Evolutionary conservation across 768 basidiomycete genomes (phyloP).

Genomic region (Psilocybe sp.): DNA sequence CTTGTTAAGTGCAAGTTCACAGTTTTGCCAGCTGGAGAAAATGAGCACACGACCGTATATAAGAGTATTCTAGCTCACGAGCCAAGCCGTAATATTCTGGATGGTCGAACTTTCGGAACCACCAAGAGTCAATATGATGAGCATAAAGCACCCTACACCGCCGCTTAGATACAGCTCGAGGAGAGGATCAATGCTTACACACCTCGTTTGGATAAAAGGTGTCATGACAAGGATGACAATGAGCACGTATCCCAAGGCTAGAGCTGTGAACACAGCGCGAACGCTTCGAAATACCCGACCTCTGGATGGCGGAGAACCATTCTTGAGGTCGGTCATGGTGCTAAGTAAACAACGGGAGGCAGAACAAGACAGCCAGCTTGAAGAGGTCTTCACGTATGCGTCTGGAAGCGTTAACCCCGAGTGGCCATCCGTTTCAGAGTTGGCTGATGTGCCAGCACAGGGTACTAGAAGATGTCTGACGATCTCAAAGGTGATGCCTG

Average conservation of each 20-base stretch:
- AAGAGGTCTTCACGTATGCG: not conserved
- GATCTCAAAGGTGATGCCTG: no score
- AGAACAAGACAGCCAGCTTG: not conserved
- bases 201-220: slow-evolving; percentile 38
- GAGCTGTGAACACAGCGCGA: slow-evolving; percentile 10
- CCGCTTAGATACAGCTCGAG: slow-evolving; percentile 4
- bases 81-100: slow-evolving; percentile 41
- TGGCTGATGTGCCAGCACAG: no score
- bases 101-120: slow-evolving; percentile 33
- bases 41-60: not conserved
- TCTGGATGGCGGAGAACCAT: not conserved
- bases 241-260: slow-evolving; percentile 15
- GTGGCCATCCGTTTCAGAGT: not conserved
- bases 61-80: slow-evolving; percentile 24
- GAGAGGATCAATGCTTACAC: slow-evolving; percentile 8
- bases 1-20: slow-evolving; percentile 58
- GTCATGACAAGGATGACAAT: slow-evolving; percentile 32
- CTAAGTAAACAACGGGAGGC: slow-evolving; percentile 9
- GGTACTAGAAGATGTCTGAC: not conserved
- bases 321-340: slow-evolving; percentile 14
- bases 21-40: slow-evolving; percentile 53
- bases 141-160: slow-evolving; percentile 33
- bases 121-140: slow-evolving; percentile 32
- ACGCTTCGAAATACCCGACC: slow-evolving; percentile 7
- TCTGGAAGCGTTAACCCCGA: not conserved